Base-by-base conservation (phyloP, 192 early-diverging fungal genomes). In the Dissophora globulifera region DNA sequence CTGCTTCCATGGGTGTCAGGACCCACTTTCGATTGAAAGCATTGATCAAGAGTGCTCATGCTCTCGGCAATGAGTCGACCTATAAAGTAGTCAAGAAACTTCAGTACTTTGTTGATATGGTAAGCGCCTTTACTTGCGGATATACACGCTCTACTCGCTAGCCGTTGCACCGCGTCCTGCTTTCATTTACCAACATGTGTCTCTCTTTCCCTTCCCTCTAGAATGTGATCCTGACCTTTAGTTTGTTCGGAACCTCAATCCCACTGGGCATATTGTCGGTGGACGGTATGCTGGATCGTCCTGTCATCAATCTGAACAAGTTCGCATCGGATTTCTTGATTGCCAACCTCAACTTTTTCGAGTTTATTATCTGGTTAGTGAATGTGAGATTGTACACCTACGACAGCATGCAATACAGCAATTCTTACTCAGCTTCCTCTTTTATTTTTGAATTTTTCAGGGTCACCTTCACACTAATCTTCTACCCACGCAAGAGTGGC, bases 31-130 rank as follows among this genome's bases (percentile, higher is more conserved):
- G 58, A 15, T 32, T 76, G 11, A 38, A 33, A 7, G 57, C 35
- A 9, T 27, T 76, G n/a, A 60, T 67, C 25, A 55, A 23, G 17
- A 67, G 41, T 10, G 62, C 72, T 0, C n/a, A 45, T 17, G 52
- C 27, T 12, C 42, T 61, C n/a, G 29, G 33, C 46, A 76, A 61
- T 23, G 72, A 76, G 38, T 50, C 72, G 1, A 76, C 72, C 5
- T 8, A 41, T 8, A 55, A 40, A 22, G 72, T 76, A 13, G 19
- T 76, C 15, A 47, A 59, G n/a, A 76, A 76, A 25, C 47, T 76
- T 15, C 58, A 76, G 35, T 76, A 76, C 50, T 76, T 76, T n/a
- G 67, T 62, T 33, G 72, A 76, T 30, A 76, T 76, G 72, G 72
- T 76, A 76, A 50, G 50, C 26, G 10, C n/a, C n/a, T n/a, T n/a